Conservation (phyloP, 768 basidiomycete species). For the Termitomyces sp. region DNA sequence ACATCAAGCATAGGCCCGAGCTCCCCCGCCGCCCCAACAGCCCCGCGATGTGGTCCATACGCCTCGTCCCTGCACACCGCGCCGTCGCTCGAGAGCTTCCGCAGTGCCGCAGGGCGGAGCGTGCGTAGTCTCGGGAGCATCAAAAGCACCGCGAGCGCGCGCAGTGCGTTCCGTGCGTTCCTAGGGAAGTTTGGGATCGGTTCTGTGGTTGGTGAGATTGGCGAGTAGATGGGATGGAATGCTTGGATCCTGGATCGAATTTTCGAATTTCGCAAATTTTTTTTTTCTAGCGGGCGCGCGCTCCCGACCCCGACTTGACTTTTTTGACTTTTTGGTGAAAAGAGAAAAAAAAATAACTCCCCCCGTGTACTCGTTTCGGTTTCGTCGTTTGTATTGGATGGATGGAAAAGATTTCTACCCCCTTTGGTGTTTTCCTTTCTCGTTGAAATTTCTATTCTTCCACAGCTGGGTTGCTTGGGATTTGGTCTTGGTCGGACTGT, state of each 20-base stretch:
- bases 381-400: conserved; percentile 2
- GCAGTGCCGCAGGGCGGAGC: conserved; percentile 42
- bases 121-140: conserved; percentile 42
- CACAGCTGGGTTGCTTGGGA: background rate
- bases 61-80: conserved; percentile 30
- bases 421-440: background rate
- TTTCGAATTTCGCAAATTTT: too few relatives aligned
- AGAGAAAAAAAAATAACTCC: too few relatives aligned
- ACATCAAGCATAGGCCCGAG: background rate
- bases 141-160: conserved; percentile 38
- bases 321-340: too few relatives aligned
- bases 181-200: conserved; percentile 32
- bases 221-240: background rate
- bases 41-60: background rate
- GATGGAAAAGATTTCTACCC: conserved; percentile 4
- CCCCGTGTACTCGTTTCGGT: too few relatives aligned
- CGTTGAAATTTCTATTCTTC: background rate
- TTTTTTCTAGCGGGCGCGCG: too few relatives aligned
- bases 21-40: background rate
- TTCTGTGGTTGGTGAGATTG: background rate
- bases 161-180: conserved; percentile 39
- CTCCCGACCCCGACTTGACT: too few relatives aligned
- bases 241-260: background rate
- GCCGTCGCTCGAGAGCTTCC: conserved; percentile 48
- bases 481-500: background rate